Conservation (phyloP, 371 early-diverging fungal genomes). For the Mortierella sp. region DNA sequence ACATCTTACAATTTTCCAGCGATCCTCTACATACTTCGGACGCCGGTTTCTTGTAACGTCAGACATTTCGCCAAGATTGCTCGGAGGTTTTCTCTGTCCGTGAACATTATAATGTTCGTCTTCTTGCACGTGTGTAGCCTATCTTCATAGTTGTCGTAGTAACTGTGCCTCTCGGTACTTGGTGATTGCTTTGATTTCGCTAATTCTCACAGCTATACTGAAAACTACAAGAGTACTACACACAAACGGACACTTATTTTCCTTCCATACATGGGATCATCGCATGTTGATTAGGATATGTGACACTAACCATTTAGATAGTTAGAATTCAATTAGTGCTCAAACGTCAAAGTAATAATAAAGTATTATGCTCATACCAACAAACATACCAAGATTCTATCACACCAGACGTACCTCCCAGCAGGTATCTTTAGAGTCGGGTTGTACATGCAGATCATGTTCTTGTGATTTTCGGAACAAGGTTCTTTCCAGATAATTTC, state of each 20-base stretch:
- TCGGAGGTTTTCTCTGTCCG: neutral
- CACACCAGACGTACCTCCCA: too few species aligned
- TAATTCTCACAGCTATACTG: neutral
- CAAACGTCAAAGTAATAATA: too few species aligned
- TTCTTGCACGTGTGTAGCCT: constrained; percentile 1
- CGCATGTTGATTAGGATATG: neutral
- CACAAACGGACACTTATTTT: constrained; percentile 17
- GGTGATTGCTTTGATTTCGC: constrained; percentile 15
- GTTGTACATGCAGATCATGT: too few species aligned
- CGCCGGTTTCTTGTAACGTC: constrained; percentile 14
- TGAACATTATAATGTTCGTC: constrained; percentile 5
- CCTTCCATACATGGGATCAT: neutral
- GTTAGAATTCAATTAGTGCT: too few species aligned
- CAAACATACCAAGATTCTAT: too few species aligned
- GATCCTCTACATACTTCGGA: constrained; percentile 12
- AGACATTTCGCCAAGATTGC: constrained; percentile 4
- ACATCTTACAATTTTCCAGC: constrained; percentile 19
- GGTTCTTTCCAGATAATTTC: too few species aligned
- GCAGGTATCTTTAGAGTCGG: too few species aligned
- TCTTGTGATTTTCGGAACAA: too few species aligned
- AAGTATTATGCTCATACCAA: too few species aligned
- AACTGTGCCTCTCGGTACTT: constrained; percentile 9
- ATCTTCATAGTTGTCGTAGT: neutral
- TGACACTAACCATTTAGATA: neutral
- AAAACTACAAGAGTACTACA: constrained; percentile 6